Conservation (phyloP, 306 rosid genomes). For the Vigna trinervia region DNA sequence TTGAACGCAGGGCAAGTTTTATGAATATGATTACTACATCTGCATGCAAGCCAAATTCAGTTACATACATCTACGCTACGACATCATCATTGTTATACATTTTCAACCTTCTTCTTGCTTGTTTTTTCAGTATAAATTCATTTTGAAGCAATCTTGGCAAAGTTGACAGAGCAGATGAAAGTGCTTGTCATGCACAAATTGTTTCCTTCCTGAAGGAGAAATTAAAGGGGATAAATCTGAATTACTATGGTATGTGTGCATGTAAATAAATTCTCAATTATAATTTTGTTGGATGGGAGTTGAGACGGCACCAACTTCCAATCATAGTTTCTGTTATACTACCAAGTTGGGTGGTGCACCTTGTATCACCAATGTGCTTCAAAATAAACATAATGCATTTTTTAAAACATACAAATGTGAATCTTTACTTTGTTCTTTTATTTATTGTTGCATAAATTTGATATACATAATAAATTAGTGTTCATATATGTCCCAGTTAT, state of each 20-base stretch:
- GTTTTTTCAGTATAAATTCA: conserved; percentile 11
- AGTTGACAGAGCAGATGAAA: not conserved
- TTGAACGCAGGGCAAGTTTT: not conserved
- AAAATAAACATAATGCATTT: no score
- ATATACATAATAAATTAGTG: no score
- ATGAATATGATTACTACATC: conserved; percentile 14
- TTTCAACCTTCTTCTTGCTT: conserved; percentile 24
- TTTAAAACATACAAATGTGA: no score
- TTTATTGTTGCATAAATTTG: no score
- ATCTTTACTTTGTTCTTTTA: no score
- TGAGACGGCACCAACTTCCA: not conserved
- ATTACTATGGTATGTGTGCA: no score
- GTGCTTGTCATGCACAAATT: conserved; percentile 7
- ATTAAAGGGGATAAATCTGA: no score
- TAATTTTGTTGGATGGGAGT: conserved; percentile 4
- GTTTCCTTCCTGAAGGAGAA: no score
- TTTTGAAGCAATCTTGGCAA: not conserved
- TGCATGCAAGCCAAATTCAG: conserved; percentile 27
- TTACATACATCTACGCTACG: conserved; percentile 31
- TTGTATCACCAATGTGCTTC: no score
- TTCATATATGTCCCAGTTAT: no score
- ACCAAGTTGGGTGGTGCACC: not conserved
- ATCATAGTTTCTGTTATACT: conserved; percentile 20
- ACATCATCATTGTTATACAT: conserved; percentile 20
- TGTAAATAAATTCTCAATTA: not conserved